These are phyloP conservation scores for Crucihimalaya himalaica DNA, from an alignment of 345 rosid genomes.

Conservation along the genomic window DNA sequence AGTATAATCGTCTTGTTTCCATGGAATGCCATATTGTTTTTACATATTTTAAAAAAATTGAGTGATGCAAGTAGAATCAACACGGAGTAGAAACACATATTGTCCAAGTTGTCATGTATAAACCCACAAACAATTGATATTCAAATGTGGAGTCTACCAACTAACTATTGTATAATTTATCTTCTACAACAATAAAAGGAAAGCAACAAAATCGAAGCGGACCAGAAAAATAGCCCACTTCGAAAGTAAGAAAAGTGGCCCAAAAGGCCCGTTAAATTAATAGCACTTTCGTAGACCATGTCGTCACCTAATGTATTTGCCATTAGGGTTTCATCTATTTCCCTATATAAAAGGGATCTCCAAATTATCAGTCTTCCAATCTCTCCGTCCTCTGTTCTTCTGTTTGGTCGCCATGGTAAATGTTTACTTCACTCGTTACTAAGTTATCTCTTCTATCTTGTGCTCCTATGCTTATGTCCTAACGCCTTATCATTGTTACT, in stretches of 20 bases:
- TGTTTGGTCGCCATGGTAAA: conserved; percentile 27
- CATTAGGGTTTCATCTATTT: conserved; percentile 28
- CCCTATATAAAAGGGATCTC: not conserved
- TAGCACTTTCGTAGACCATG: not conserved
- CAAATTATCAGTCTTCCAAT: not conserved
- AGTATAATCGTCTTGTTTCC: too few species aligned
- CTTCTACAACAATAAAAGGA: too few species aligned
- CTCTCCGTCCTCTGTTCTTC: not conserved
- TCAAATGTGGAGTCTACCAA: too few species aligned
- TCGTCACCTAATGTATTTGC: not conserved
- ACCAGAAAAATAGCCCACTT: not conserved
- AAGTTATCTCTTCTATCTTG: not conserved
- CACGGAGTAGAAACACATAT: too few species aligned
- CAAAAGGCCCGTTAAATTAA: not conserved
- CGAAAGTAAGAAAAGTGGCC: not conserved
- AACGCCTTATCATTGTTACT: not conserved
- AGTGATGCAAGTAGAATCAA: too few species aligned
- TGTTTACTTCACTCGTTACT: not conserved
- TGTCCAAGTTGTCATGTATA: too few species aligned
- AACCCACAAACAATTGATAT: too few species aligned
- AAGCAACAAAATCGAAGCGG: not conserved
- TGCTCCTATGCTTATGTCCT: not conserved
- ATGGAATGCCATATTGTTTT: too few species aligned
- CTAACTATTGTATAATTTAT: too few species aligned
- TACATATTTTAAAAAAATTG: too few species aligned